Conservation (phyloP, 495 filamentous ascomycete genomes). For the Darksidea phi region DNA sequence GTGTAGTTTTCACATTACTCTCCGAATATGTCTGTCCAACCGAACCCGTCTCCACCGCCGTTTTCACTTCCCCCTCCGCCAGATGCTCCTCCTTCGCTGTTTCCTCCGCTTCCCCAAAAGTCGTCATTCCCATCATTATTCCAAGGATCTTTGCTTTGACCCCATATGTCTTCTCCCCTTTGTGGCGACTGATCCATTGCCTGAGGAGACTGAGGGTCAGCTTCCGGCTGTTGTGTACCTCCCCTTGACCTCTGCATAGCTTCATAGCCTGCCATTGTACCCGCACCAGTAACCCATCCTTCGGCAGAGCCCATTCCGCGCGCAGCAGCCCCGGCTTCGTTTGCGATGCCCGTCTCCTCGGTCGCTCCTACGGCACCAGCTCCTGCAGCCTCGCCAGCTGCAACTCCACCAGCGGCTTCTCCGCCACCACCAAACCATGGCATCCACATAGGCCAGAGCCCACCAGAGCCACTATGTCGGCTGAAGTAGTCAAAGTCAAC, state of each 20-base stretch:
- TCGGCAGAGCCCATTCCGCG: slow-evolving; percentile 50
- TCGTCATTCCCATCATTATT: not conserved
- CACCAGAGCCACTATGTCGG: slow-evolving; percentile 51
- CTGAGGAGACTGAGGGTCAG: slow-evolving; percentile 10
- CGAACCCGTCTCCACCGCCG: slow-evolving; percentile 39
- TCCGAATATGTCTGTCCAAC: not conserved
- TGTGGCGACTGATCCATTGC: slow-evolving; percentile 6
- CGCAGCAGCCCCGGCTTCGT: slow-evolving; percentile 42
- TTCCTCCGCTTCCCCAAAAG: slow-evolving; percentile 37
- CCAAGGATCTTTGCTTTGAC: slow-evolving; percentile 13
- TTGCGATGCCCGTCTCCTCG: slow-evolving; percentile 45
- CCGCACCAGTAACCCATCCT: slow-evolving; percentile 52
- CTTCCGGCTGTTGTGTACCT: slow-evolving; percentile 6
- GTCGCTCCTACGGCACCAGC: slow-evolving; percentile 47
- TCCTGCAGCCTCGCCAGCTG: slow-evolving; percentile 45
- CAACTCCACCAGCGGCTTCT: slow-evolving; percentile 39
- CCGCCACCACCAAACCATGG: slow-evolving; percentile 54
- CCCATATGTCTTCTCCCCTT: slow-evolving; percentile 26
- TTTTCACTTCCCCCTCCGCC: slow-evolving; percentile 42
- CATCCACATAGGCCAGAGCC: slow-evolving; percentile 61
- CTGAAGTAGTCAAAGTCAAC: slow-evolving; percentile 76
- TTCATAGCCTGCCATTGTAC: slow-evolving; percentile 63
- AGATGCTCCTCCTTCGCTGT: slow-evolving; percentile 18
- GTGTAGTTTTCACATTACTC: not conserved
- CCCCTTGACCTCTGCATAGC: slow-evolving; percentile 56